Conservation (phyloP, 202 grass and related monocot species). For the Eragrostis tef region DNA sequence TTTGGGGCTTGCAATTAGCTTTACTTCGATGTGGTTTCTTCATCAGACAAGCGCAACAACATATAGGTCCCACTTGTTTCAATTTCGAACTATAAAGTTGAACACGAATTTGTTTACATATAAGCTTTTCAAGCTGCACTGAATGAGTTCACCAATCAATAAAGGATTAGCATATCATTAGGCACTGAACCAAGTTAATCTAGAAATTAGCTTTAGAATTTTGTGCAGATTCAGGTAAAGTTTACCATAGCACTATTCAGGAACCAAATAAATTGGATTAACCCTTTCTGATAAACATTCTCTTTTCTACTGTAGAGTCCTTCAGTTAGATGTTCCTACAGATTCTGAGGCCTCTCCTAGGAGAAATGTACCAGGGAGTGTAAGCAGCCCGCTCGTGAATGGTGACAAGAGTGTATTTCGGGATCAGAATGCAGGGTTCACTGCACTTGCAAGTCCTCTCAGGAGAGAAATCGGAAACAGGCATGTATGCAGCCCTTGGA, state of each 20-base stretch:
- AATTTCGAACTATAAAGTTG: slow-evolving; percentile 5
- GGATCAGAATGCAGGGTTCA: slow-evolving; percentile 60
- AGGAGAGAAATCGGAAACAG: slow-evolving; percentile 81
- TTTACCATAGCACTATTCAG: too few relatives aligned
- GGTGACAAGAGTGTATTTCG: slow-evolving; percentile 61
- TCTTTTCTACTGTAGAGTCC: slow-evolving; percentile 55
- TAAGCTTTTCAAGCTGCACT: neutral
- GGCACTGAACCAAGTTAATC: too few relatives aligned
- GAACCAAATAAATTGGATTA: neutral
- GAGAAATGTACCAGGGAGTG: slow-evolving; percentile 52
- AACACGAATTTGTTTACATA: neutral
- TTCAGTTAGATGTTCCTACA: slow-evolving; percentile 57
- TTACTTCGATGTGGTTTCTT: slow-evolving; percentile 99
- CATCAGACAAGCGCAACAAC: slow-evolving; percentile 92
- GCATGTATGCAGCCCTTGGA: slow-evolving; percentile 47
- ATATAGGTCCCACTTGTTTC: slow-evolving; percentile 65
- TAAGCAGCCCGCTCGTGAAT: slow-evolving; percentile 55
- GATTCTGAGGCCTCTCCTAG: slow-evolving; percentile 53
- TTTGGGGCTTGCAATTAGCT: slow-evolving; percentile 95
- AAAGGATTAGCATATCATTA: neutral
- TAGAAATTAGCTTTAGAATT: too few relatives aligned
- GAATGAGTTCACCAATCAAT: neutral
- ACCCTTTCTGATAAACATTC: slow-evolving; percentile 24
- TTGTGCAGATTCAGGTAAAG: too few relatives aligned
- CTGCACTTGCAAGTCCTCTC: slow-evolving; percentile 69